These are phyloP conservation scores for Tricholoma furcatifolium DNA, from an alignment of 768 basidiomycete genomes.

Conservation along the genomic window DNA sequence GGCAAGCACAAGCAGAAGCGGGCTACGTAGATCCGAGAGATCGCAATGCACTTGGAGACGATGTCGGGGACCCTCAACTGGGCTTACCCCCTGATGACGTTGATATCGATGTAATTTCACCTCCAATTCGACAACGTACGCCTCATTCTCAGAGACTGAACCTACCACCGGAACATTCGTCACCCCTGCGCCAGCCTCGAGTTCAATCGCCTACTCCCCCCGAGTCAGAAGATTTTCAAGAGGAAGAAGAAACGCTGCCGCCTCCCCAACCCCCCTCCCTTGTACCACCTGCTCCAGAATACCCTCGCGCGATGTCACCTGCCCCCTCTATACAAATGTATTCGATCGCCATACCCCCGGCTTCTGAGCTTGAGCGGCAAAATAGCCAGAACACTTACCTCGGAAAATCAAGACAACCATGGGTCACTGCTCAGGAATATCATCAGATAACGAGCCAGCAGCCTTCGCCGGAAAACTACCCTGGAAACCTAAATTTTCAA, in stretches of 20 bases:
- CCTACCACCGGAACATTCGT: conserved; percentile 1
- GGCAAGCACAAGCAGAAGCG: conserved; percentile 33
- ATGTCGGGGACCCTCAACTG: neutral
- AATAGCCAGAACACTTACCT: conserved; percentile 18
- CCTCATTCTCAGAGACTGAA: neutral
- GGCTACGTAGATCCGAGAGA: neutral
- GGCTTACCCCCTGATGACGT: neutral
- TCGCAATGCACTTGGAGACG: neutral
- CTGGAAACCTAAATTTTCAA: neutral
- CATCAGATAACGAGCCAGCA: conserved; percentile 23
- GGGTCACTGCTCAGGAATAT: conserved; percentile 38
- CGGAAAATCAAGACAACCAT: conserved; percentile 25
- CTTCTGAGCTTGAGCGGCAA: conserved; percentile 25
- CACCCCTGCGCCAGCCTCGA: neutral
- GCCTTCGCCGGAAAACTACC: conserved; percentile 9
- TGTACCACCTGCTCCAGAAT: neutral
- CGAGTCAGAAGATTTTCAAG: neutral
- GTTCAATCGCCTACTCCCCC: conserved; percentile 5
- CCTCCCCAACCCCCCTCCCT: conserved; percentile 2
- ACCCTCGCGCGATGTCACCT: conserved; percentile 9
- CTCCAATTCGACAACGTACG: conserved; percentile 6
- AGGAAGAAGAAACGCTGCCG: neutral
- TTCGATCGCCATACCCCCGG: conserved; percentile 30
- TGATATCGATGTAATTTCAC: conserved; percentile 6
- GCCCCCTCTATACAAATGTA: conserved; percentile 27